Conservation (phyloP, 1,284 basidiomycete species). For the Leccinum angustisporum region DNA sequence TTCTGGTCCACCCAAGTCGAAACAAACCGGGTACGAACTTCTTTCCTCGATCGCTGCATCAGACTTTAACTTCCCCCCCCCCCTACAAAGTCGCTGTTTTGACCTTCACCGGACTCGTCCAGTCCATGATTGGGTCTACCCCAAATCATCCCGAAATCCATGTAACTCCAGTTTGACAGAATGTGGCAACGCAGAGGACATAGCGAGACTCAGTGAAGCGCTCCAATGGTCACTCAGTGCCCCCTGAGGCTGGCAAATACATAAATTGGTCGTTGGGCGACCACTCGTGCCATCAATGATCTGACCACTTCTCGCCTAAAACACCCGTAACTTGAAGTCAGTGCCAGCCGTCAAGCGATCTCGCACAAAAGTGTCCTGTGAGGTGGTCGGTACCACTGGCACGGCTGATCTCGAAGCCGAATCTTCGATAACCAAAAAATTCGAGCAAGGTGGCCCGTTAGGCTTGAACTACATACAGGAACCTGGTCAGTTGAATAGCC, state of each 20-base stretch:
- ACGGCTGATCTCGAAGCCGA: neutral
- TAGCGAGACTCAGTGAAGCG: neutral
- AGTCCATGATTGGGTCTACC: neutral
- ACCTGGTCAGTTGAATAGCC: too few species aligned
- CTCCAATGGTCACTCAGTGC: neutral
- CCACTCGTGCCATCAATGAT: too few species aligned
- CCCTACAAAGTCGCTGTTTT: neutral
- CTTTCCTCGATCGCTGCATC: conserved; percentile 1
- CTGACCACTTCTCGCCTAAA: too few species aligned
- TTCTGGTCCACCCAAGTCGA: neutral
- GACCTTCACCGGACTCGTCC: neutral
- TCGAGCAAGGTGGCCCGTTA: neutral
- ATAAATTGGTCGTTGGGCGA: too few species aligned
- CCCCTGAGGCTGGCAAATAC: too few species aligned
- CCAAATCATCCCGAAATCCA: too few species aligned
- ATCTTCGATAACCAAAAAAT: neutral
- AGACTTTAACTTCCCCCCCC: neutral
- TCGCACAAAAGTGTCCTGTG: neutral
- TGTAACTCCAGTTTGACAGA: too few species aligned
- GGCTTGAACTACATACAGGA: too few species aligned
- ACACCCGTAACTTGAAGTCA: too few species aligned
- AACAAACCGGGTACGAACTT: neutral
- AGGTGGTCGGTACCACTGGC: neutral
- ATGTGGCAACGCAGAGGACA: neutral
- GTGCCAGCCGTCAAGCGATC: too few species aligned